Conservation (phyloP, 2,329 filamentous ascomycete species). For the Colletotrichum sidae region DNA sequence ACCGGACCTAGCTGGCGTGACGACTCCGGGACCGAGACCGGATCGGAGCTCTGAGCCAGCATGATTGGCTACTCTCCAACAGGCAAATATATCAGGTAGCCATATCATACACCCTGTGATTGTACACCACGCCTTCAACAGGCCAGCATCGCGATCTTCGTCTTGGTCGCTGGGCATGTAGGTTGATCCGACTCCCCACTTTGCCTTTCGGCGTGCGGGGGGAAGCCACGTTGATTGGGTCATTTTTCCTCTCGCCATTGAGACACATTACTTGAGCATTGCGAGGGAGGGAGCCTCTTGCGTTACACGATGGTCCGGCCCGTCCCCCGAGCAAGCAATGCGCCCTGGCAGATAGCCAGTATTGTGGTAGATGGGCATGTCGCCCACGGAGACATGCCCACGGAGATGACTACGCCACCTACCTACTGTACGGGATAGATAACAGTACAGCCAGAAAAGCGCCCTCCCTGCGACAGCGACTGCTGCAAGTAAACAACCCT, state of each 20-base stretch:
- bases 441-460: background rate
- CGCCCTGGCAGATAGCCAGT: too few species aligned
- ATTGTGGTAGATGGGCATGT: too few species aligned
- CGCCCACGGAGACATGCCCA: too few species aligned
- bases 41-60: background rate
- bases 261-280: background rate
- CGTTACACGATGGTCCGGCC: slow-evolving; percentile 14
- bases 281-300: background rate
- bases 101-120: too few species aligned
- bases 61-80: too few species aligned
- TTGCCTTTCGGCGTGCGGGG: background rate
- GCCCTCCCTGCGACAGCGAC: background rate
- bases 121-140: too few species aligned
- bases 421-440: background rate
- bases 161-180: background rate
- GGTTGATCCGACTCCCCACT: slow-evolving; percentile 1
- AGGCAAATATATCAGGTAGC: too few species aligned
- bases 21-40: background rate
- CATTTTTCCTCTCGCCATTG: background rate
- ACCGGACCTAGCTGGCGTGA: too few species aligned
- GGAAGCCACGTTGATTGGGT: slow-evolving; percentile 4
- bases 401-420: too few species aligned
- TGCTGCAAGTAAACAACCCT: slow-evolving; percentile 2
- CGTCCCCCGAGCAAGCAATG: background rate
- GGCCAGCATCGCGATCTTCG: background rate